phyloP scores from a whole-genome alignment of 306 rosid genomes.

The Vigna trinervia region DNA sequence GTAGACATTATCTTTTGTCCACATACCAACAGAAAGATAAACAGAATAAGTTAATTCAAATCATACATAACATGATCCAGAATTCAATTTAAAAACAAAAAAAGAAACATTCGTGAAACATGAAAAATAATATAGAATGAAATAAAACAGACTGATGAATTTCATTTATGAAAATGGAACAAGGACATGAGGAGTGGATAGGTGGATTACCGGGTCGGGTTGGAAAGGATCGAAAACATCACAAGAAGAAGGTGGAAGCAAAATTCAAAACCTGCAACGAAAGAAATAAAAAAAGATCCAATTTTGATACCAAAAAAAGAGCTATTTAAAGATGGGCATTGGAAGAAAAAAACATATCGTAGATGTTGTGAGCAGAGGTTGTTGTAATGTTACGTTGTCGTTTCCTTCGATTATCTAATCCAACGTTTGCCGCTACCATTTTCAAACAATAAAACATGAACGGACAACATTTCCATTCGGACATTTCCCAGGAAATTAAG shows the following conservation, averaged over 20 bases:
- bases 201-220: slow-evolving; percentile 56
- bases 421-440: background rate
- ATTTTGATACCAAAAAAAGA: background rate
- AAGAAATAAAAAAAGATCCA: slow-evolving; percentile 7
- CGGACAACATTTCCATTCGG: background rate
- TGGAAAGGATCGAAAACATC: slow-evolving; percentile 42
- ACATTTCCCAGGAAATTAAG: no score
- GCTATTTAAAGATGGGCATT: background rate
- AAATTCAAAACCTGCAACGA: slow-evolving; percentile 23
- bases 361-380: slow-evolving; percentile 41
- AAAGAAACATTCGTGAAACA: background rate
- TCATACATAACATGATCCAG: background rate
- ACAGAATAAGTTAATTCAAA: slow-evolving; percentile 22
- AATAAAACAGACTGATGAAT: slow-evolving; percentile 12
- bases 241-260: slow-evolving; percentile 39
- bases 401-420: background rate
- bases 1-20: slow-evolving; percentile 57
- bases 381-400: background rate
- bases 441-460: no score
- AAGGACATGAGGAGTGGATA: background rate
- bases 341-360: background rate
- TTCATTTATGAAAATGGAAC: background rate
- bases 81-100: background rate
- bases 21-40: background rate
- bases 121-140: background rate